Conservation (phyloP, 768 basidiomycete species). For the Termitomyces sp. region DNA sequence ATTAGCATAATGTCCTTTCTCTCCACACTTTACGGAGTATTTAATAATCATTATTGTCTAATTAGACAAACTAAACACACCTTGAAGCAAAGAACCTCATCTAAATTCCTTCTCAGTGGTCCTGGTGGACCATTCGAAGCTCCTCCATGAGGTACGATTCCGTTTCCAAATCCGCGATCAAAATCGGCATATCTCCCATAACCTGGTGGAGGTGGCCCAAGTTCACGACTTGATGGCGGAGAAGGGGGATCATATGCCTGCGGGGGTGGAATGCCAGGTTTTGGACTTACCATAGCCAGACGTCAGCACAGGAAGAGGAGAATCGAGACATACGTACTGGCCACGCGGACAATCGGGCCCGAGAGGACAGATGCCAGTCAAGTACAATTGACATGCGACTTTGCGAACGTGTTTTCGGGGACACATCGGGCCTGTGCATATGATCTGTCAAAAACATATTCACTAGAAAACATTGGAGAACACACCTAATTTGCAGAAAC, state of each 20-base stretch:
- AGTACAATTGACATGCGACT: conserved; percentile 84
- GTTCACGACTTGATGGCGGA: conserved; percentile 67
- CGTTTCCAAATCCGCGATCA: conserved; percentile 46
- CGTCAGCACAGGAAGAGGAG: conserved; percentile 7
- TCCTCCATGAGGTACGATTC: conserved; percentile 18
- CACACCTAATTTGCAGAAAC: conserved; percentile 91
- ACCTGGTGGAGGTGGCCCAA: conserved; percentile 89
- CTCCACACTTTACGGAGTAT: conserved; percentile 58
- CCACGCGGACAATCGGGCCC: conserved; percentile 85
- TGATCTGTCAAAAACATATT: conserved; percentile 3
- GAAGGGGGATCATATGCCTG: conserved; percentile 54
- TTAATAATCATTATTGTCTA: background rate
- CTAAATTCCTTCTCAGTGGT: conserved; percentile 62
- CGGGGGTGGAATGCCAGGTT: conserved; percentile 28
- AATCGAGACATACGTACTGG: conserved; percentile 56
- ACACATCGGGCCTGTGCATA: conserved; percentile 66
- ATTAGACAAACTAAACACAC: conserved; percentile 27
- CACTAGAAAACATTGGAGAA: conserved; percentile 7
- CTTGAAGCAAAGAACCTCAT: conserved; percentile 87
- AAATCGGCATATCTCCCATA: conserved; percentile 82
- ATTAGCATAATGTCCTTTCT: conserved; percentile 94
- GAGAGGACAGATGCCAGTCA: conserved; percentile 89
- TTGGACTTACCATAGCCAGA: conserved; percentile 52
- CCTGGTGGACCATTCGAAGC: conserved; percentile 22
- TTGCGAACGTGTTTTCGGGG: conserved; percentile 90